Evolutionary conservation across 306 rosid species (phyloP).

Genomic region (Glycyrrhiza uralensis): DNA sequence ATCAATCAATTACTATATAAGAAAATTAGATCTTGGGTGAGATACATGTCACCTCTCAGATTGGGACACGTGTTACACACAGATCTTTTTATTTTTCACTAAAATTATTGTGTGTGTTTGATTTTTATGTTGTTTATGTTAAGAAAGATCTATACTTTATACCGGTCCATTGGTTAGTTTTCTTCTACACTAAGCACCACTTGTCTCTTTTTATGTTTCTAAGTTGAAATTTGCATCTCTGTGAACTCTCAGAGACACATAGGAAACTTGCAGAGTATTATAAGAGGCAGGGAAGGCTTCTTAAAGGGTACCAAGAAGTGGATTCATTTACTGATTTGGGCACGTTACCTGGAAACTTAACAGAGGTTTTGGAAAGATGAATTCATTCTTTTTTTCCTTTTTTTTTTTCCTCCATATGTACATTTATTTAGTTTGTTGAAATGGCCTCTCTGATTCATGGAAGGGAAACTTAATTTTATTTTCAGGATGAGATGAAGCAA

Average conservation of each 20-base stretch:
- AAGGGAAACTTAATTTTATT: not conserved
- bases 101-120: no score
- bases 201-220: not conserved
- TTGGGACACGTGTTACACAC: no score
- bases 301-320: slow-evolving; percentile 73
- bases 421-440: not conserved
- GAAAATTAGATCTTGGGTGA: no score
- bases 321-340: slow-evolving; percentile 65
- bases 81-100: no score
- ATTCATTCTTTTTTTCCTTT: not conserved
- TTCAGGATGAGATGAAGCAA: slow-evolving; percentile 54
- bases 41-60: no score
- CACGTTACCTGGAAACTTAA: slow-evolving; percentile 45
- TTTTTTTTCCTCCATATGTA: not conserved
- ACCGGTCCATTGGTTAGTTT: no score
- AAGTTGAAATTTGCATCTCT: not conserved
- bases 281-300: slow-evolving; percentile 69
- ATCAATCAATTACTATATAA: no score
- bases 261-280: slow-evolving; percentile 68
- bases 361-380: slow-evolving; percentile 41
- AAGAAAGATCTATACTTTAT: no score
- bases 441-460: not conserved
- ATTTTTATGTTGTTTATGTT: no score
- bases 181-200: not conserved
- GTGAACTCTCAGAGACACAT: slow-evolving; percentile 53